Base-by-base conservation (phyloP, 768 basidiomycete species). In the Russula foetens region DNA sequence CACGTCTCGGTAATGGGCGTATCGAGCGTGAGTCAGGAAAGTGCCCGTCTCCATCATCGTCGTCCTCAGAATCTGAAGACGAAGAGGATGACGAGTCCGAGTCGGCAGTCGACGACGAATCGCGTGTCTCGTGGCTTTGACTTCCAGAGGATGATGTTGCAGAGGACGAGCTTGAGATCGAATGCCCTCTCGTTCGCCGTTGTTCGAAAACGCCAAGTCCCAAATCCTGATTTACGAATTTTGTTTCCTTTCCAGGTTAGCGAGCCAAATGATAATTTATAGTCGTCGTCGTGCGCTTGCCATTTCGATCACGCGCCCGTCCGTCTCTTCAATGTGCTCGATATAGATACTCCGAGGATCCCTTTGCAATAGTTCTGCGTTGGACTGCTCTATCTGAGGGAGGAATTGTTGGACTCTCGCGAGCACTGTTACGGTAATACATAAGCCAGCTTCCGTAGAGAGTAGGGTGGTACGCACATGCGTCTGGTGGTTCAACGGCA, bases 331-430 rank as follows among this genome's bases (percentile, higher is more conserved):
- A 23, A 88, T 66, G 59, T 84, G 76, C 70, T 90, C 88, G 44
- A 90, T 87, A 67, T 89, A 81, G 21, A 89, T 74, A 64, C 82
- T 84, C n/a, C 70, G 67, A 1, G 83, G 84, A 60, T 84, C 77
- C 43, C n/a, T n/a, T n/a, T n/a, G n/a, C n/a, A n/a, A n/a, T n/a
- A n/a, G n/a, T n/a, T n/a, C n/a, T n/a, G n/a, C n/a, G n/a, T n/a
- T n/a, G n/a, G n/a, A n/a, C n/a, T n/a, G n/a, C n/a, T n/a, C n/a
- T n/a, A n/a, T n/a, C n/a, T n/a, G n/a, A n/a, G n/a, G n/a, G n/a
- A n/a, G n/a, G n/a, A n/a, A n/a, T n/a, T n/a, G n/a, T n/a, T n/a
- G n/a, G n/a, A n/a, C n/a, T n/a, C n/a, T 81, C 11, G 81, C 76
- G 7, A 90, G 73, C 21, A 90, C 88, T 90, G 63, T n/a, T 17